phyloP scores from a whole-genome alignment of 805 yeast genomes.

The Pichia sporocuriosa region DNA sequence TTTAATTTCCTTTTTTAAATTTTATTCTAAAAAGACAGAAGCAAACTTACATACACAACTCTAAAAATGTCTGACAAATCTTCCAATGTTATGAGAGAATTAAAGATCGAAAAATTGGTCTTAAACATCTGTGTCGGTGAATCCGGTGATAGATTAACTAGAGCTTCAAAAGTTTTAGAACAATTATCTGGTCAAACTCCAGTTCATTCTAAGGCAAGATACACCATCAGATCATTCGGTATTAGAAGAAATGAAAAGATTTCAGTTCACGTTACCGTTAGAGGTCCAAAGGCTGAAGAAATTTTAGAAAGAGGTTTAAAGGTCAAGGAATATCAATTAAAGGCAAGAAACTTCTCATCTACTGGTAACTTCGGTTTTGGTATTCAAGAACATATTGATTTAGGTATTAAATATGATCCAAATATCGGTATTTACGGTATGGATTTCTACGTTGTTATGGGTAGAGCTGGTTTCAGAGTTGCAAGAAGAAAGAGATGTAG shows the following conservation, averaged over 20 bases:
- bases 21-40: neutral
- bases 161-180: conserved; percentile 99
- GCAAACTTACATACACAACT: too few species aligned
- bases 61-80: conserved; percentile 45
- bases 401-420: conserved; percentile 99
- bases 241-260: conserved; percentile 99
- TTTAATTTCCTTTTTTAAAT: neutral
- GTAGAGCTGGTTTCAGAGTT: conserved; percentile 98
- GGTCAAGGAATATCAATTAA: conserved; percentile 99
- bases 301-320: conserved; percentile 99
- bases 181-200: conserved; percentile 99
- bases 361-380: conserved; percentile 99
- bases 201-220: conserved; percentile 99
- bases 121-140: conserved; percentile 99
- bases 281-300: conserved; percentile 99
- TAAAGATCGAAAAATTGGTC: conserved; percentile 98
- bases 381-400: conserved; percentile 98
- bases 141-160: conserved; percentile 99
- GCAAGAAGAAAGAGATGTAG: conserved; percentile 97
- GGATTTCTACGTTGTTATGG: conserved; percentile 99
- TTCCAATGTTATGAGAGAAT: conserved; percentile 96
- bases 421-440: conserved; percentile 99
- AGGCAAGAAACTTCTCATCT: conserved; percentile 88
- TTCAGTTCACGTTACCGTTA: conserved; percentile 97
- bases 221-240: conserved; percentile 99